Evolutionary conservation across 2,329 filamentous ascomycete species (phyloP).

Genomic region (Botrytis medusae): DNA sequence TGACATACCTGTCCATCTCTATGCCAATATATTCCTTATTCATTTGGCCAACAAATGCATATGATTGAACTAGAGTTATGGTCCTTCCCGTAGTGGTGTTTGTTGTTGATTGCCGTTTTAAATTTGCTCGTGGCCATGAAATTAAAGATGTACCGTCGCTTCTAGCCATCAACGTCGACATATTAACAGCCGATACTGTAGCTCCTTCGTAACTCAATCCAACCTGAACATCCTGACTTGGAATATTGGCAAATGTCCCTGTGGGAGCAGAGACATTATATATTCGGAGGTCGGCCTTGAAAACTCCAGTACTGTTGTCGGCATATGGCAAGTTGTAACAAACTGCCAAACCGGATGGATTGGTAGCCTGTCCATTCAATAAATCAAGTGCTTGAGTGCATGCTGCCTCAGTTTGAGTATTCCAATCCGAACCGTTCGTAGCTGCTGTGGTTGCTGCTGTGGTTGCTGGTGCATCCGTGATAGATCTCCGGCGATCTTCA

Average conservation of each 20-base stretch:
- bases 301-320: conserved; percentile 65
- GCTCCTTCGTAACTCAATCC: conserved; percentile 56
- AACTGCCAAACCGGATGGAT: conserved; percentile 73
- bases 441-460: conserved; percentile 24
- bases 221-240: conserved; percentile 54
- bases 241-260: conserved; percentile 53
- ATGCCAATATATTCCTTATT: conserved; percentile 55
- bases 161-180: conserved; percentile 31
- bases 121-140: conserved; percentile 30
- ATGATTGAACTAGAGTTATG: conserved; percentile 57
- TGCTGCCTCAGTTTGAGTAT: conserved; percentile 53
- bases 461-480: background rate
- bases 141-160: conserved; percentile 31
- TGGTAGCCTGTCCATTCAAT: conserved; percentile 58
- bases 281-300: conserved; percentile 74
- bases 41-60: conserved; percentile 69
- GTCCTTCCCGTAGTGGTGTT: conserved; percentile 1
- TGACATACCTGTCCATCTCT: conserved; percentile 60
- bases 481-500: conserved; percentile 26
- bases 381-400: conserved; percentile 58
- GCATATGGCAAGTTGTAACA: conserved; percentile 80
- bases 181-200: conserved; percentile 48
- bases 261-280: conserved; percentile 65
- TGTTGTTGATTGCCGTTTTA: conserved; percentile 29
- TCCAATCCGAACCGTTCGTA: conserved; percentile 51